Evolutionary conservation across 805 yeast genomes (phyloP), one percentile per base, ranked within the genome.

Genomic region (Torulaspora franciscae): DNA sequence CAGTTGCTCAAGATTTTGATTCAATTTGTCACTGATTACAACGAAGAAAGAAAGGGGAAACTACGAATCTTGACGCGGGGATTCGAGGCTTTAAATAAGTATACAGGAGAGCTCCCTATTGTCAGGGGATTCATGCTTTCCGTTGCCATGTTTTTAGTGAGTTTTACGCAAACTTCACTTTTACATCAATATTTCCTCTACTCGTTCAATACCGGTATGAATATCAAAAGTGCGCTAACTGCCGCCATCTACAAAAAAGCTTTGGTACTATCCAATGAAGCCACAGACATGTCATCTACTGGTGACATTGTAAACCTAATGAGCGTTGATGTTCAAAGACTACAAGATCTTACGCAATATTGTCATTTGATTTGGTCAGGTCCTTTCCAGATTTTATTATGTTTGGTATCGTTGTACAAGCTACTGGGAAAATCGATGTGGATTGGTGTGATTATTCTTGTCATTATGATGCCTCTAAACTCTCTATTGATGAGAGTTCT

Each of bases 251-350:
- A 85, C 61, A 71, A 79, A 53, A 85, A 85, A 59, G 71, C 93
- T 0, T 62, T 85, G 51, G 77, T 73, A 10, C 68, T 85, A 48
- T 83, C 91, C 1, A 81, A 78, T 53, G 93, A 85, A 58, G 77
- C 87, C 8, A 79, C 80, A 48, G 80, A 78, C 59, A 67, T 77
- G 56, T 79, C 87, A 32, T 77, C 86, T 26, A 85, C 95, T 4
- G 98, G 98, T 59, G 96, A 89, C 62, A 85, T 91, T 53, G 97
- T 90, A 46, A 90, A 90, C 61, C 72, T 90, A 57, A 88, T 90
- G 96, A 82, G 95, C 42, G 95, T 90, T 36, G 98, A 90, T 68
- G 81, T 89, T 2, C 95, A 85, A 67, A 79, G 95, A 67, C 69
- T 90, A 45, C 95, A 86, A 62, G 95, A 86, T 54, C 71, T 88